Conservation (phyloP, 805 yeast genomes). For the Pichia gijzeniarum region DNA sequence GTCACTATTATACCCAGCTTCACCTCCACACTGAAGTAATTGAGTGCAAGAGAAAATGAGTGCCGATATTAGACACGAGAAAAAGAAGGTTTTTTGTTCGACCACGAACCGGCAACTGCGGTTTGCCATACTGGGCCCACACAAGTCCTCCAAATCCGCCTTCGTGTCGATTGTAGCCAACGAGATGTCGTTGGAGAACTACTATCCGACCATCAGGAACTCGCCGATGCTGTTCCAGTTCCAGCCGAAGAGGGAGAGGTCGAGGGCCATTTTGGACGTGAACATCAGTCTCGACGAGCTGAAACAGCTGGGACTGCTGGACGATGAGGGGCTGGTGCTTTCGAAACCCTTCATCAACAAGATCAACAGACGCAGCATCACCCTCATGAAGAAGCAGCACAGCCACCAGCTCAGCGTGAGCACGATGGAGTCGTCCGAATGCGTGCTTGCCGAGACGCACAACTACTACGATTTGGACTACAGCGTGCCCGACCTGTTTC, state of each 20-base stretch:
- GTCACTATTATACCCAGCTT: no score
- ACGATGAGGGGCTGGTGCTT: slow-evolving; percentile 11
- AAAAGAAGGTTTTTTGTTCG: slow-evolving; percentile 22
- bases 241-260: slow-evolving; percentile 34
- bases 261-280: slow-evolving; percentile 42
- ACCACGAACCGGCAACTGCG: slow-evolving; percentile 27
- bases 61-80: no score
- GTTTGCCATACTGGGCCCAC: slow-evolving; percentile 30
- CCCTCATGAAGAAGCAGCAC: no score
- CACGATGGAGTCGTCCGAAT: slow-evolving; percentile 1
- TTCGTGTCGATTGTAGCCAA: slow-evolving; percentile 28
- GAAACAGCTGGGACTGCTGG: slow-evolving; percentile 22
- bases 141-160: slow-evolving; percentile 27
- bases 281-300: slow-evolving; percentile 37
- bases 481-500: slow-evolving; percentile 16
- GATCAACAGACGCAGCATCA: no score
- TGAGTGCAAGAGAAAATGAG: no score
- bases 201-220: slow-evolving; percentile 66
- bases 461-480: slow-evolving; percentile 28
- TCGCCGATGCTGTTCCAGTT: slow-evolving; percentile 54
- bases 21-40: no score
- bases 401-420: no score
- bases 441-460: slow-evolving; percentile 15
- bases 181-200: slow-evolving; percentile 45
- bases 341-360: slow-evolving; percentile 16